Base-by-base conservation (phyloP, 148 eudicot species). In the Cornus suecica region DNA sequence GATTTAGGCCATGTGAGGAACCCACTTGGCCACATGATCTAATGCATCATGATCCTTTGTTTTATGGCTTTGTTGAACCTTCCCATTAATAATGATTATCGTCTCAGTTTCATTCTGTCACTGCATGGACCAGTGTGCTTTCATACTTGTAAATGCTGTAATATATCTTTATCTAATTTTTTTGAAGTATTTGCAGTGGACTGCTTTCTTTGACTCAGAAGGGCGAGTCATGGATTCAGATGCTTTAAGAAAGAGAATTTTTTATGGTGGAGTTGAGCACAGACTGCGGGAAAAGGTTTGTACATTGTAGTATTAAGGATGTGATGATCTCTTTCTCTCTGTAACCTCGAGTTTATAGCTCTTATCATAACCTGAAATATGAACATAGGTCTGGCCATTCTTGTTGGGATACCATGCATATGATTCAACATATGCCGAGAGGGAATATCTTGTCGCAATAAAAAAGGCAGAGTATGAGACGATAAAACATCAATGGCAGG, bases 401-500 rank as follows among this genome's bases (percentile, higher is more conserved):
- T 83, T 94, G 70, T 81, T 94, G 84, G 99, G 94, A 81, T 88
- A 80, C 83, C 82, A 92, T 70, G 86, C 87, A 56, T 88, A 82
- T 83, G 88, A 89, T 85, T 92, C 99, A 76, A 94, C 97, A 63
- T 90, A 82, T 87, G 97, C 99, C 27, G 96, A 92, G 83, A 88
- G 99, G 61, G 96, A 90, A 78, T 92, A 90, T 80, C 85, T 78
- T 74, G 81, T 83, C 76, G 74, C 97, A 42, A 78, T 84, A 68
- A 92, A 85, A 84, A 92, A 90, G 78, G 83, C 87, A 67, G 99
- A 92, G 77, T 94, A 90, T 67, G 96, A 92, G 83, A 90, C 87
- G 30, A 80, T 92, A 68, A 94, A 89, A 84, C 88, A 85, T 76
- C 99, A 92, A 77, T 94, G 99, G 99, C 87, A 94, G 99, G 99